A percentile compares a stretch with the other conserved stretches of the same genome.
Conservation (phyloP, 768 basidiomycete genomes). For the Boletus sp. region DNA sequence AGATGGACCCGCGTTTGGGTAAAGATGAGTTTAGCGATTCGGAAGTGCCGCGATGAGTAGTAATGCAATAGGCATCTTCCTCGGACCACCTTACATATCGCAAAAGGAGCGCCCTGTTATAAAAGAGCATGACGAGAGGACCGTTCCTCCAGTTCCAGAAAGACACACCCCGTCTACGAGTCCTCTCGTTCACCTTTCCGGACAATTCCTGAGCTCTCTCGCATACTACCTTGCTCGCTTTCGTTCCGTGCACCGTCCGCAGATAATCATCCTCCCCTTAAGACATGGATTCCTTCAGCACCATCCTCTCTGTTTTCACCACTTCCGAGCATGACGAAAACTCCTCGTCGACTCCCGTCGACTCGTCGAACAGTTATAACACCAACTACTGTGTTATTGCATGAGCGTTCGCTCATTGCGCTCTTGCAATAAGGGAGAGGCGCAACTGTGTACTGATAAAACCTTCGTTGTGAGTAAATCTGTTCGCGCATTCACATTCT, state of each 20-base stretch:
- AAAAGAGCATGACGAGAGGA: constrained; percentile 8
- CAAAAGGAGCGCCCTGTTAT: constrained; percentile 7
- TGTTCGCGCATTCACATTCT: neutral
- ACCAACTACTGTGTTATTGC: constrained; percentile 18
- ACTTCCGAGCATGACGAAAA: constrained; percentile 4
- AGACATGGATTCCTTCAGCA: constrained; percentile 24
- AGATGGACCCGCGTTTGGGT: neutral
- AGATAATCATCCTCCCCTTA: neutral
- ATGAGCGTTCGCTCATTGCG: constrained; percentile 5
- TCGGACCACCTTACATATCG: neutral
- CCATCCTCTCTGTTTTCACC: constrained; percentile 15
- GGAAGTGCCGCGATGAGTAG: neutral
- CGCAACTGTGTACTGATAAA: neutral
- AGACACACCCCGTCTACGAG: constrained; percentile 7
- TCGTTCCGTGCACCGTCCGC: neutral
- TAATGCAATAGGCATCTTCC: neutral
- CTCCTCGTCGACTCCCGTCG: constrained; percentile 14
- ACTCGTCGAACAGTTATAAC: constrained; percentile 3
- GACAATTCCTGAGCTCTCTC: neutral
- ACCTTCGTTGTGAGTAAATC: constrained; percentile 23
- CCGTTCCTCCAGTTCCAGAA: constrained; percentile 2
- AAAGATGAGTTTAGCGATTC: neutral
- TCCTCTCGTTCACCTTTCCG: neutral
- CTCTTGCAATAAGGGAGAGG: neutral
- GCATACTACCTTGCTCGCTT: neutral